phyloP scores from a whole-genome alignment of 2,329 filamentous ascomycete species.

The Penicillium palitans region DNA sequence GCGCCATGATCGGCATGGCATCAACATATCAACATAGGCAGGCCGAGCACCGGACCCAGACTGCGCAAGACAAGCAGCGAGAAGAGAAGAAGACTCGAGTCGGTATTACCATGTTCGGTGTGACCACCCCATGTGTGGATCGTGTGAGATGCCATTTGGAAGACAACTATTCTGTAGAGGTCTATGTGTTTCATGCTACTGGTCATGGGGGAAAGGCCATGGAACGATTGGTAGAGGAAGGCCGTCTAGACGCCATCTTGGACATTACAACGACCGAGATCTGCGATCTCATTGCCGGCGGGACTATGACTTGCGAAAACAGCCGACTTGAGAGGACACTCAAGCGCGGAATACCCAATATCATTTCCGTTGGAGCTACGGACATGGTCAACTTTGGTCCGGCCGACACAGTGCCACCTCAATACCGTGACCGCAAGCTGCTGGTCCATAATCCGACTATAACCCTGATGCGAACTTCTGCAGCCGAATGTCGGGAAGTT shows the following conservation, averaged over 20 bases:
- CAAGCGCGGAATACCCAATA: background rate
- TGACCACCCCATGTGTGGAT: background rate
- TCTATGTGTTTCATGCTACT: background rate
- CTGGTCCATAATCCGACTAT: background rate
- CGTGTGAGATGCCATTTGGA: background rate
- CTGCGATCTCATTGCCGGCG: background rate
- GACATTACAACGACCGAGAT: constrained; percentile 1
- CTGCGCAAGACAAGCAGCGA: background rate
- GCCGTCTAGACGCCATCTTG: background rate
- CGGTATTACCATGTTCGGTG: constrained; percentile 1
- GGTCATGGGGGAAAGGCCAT: background rate
- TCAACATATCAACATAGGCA: background rate
- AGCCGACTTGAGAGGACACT: background rate
- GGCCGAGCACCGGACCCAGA: background rate
- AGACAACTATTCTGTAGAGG: background rate
- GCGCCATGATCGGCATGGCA: background rate
- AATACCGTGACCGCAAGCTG: background rate
- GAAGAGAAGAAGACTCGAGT: background rate
- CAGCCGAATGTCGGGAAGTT: background rate
- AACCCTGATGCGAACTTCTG: background rate
- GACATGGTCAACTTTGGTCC: constrained; percentile 3
- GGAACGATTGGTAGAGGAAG: background rate
- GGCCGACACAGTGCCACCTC: background rate
- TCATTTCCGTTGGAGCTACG: constrained; percentile 1
- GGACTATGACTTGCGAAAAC: background rate